Base-by-base conservation (phyloP, 441 rosid species). In the Omphalea diandra region DNA sequence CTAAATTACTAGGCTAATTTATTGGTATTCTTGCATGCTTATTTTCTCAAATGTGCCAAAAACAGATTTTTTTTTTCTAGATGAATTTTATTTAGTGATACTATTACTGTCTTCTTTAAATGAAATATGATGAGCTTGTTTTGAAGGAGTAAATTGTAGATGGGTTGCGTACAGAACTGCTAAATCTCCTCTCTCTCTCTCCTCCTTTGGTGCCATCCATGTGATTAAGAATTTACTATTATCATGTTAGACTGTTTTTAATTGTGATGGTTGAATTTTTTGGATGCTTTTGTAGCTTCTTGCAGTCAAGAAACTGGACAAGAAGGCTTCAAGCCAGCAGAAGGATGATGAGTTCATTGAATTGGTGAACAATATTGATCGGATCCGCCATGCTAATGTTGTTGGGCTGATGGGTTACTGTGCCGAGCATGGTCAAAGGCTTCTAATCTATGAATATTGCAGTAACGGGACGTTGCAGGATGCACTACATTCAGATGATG, bases 341-440 rank as follows among this genome's bases (percentile, higher is more conserved):
- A 81, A 80, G 33, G 96, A 93, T 70, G 85, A 83, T 1, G 96
- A 91, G 61, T 96, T 96, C 75, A 78, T 91, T 72, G 91, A 83
- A 73, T 78, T 96, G 69, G 97, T 96, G 56, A 85, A 87, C 82
- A 79, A 79, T 75, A 76, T 96, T 65, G 96, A 91, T 79, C 78
- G 76, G 73, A 85, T 96, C 65, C 88, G 94, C 63, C 97, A 96
- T 63, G 91, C 89, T 41, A 87, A 93, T 74, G 82, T 96, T 47
- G 97, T 90, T 24, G 94, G 83, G 74, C 91, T 96, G 59, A 82
- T 84, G 85, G 99, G 99, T 58, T 96, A 88, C 81, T 96, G 98
- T 81, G 89, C 96, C 49, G 99, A 91, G 87, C 97, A 93, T 70
- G 91, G 85, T 40, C 90, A 93, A 78, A 87, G 91, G 84, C 97